A percentile compares a stretch with the other conserved stretches of the same genome.
phyloP scores from a whole-genome alignment of 2,329 filamentous ascomycete genomes.

The Capronia coronata region DNA sequence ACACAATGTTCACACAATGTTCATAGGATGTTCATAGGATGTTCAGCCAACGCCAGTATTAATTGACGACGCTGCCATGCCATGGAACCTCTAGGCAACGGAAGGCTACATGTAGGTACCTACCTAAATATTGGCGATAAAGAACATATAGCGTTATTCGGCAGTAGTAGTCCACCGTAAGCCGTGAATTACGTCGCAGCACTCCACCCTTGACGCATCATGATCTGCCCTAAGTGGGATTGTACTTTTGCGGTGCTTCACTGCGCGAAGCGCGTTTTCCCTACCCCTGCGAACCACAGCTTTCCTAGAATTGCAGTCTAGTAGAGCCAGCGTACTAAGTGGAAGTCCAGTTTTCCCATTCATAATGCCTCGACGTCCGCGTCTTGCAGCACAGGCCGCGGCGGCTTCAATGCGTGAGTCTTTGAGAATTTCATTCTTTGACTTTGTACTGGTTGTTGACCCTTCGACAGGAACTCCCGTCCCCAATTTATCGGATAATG shows the following conservation, averaged over 20 bases:
- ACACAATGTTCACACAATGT: too few relatives aligned
- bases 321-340: background rate
- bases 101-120: too few relatives aligned
- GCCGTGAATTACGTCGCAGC: background rate
- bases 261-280: background rate
- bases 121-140: too few relatives aligned
- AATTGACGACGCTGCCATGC: too few relatives aligned
- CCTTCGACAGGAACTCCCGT: constrained; percentile 37
- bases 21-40: too few relatives aligned
- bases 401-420: constrained; percentile 42
- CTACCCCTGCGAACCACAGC: too few relatives aligned
- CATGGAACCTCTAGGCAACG: too few relatives aligned
- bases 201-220: background rate
- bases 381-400: constrained; percentile 44
- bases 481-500: constrained; percentile 38
- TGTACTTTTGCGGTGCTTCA: background rate
- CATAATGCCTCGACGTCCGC: constrained; percentile 41
- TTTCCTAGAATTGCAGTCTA: background rate
- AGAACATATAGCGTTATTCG: too few relatives aligned
- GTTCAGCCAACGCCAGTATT: too few relatives aligned
- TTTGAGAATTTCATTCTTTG: background rate
- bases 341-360: too few relatives aligned
- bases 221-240: background rate
- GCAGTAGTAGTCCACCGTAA: background rate
- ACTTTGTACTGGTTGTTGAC: constrained; percentile 2